Evolutionary conservation across 345 rosid species (phyloP).

Genomic region (Mangifera indica): DNA sequence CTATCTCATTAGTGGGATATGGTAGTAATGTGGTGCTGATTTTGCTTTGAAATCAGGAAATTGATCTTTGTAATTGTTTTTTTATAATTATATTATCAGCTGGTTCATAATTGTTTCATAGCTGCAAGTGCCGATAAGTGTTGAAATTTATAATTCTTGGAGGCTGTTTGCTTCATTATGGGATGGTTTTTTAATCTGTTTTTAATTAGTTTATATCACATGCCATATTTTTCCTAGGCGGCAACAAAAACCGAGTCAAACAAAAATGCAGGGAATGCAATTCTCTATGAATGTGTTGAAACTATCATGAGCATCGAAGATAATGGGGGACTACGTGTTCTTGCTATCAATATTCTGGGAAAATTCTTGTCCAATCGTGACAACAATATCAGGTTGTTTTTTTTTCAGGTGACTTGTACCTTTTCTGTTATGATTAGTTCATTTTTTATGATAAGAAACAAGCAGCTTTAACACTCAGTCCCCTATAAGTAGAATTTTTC

Average conservation of each 20-base stretch:
- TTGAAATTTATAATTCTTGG: constrained; percentile 2
- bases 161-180: not conserved
- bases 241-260: constrained; percentile 98
- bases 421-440: not conserved
- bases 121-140: not conserved
- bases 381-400: constrained; percentile 91
- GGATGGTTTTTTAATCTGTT: not conserved
- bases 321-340: constrained; percentile 93
- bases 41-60: not conserved
- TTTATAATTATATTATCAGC: not conserved
- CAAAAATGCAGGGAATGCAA: constrained; percentile 99
- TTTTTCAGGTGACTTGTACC: not conserved
- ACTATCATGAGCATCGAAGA: constrained; percentile 99
- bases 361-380: constrained; percentile 97
- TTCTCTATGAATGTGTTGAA: constrained; percentile 94
- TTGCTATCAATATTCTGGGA: constrained; percentile 97
- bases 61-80: not conserved
- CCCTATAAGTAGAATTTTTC: not conserved
- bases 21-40: not conserved
- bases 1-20: not conserved
- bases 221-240: constrained; percentile 55
- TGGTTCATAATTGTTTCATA: not conserved
- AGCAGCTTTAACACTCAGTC: not conserved
- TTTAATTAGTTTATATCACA: constrained; percentile 16
- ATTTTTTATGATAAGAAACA: not conserved